Conservation (phyloP, 495 filamentous ascomycete species). For the Neurospora tetrasperma region DNA sequence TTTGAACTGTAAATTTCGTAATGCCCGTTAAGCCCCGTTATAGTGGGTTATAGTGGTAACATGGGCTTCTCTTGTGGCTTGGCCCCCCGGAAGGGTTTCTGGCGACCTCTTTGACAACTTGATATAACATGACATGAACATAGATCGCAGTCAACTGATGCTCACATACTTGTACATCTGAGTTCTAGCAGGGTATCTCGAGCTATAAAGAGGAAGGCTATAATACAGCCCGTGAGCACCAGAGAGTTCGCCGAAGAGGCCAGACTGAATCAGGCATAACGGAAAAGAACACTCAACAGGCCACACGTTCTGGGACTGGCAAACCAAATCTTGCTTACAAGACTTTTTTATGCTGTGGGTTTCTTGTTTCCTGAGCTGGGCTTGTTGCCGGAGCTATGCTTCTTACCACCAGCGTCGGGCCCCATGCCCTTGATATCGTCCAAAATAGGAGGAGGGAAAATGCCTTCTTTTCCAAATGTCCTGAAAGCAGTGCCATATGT, state of each 20-base stretch:
- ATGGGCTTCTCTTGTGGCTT: neutral
- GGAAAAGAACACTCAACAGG: neutral
- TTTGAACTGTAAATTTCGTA: neutral
- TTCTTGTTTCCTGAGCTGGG: neutral
- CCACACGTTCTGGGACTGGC: neutral
- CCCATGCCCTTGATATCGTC: constrained; percentile 16
- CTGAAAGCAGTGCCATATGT: constrained; percentile 53
- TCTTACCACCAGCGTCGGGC: neutral
- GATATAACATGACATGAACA: neutral
- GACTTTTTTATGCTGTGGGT: neutral
- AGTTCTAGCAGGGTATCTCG: neutral
- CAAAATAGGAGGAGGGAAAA: constrained; percentile 29
- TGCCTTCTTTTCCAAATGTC: constrained; percentile 29
- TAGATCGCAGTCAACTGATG: neutral
- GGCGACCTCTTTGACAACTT: neutral
- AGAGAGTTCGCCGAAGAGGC: neutral
- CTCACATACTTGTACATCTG: neutral
- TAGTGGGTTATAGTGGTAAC: neutral
- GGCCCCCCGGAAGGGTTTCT: neutral
- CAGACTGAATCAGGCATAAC: neutral
- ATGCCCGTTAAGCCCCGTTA: neutral
- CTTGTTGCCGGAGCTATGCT: neutral
- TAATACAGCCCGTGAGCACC: neutral
- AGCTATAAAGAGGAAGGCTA: neutral
- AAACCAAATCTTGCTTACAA: neutral